Base-by-base conservation (phyloP, 1,284 basidiomycete species). In the Fomitopsis palustris region DNA sequence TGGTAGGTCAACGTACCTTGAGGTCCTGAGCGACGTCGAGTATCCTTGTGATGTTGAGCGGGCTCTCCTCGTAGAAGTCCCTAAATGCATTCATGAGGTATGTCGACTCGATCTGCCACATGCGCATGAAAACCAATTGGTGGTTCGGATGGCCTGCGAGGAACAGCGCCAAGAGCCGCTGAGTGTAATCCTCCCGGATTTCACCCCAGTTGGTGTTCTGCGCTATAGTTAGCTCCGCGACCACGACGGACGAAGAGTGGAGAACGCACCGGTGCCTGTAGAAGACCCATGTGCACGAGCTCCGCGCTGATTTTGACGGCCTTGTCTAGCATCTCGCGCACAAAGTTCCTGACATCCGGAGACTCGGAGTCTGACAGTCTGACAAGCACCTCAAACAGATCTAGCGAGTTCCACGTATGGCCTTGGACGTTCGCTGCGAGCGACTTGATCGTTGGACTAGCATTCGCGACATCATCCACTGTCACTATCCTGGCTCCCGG, bases 1-100 rank as follows among this genome's bases (percentile, higher is more conserved):
- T 38, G 31, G 25, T 25, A 37, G 25, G 16, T 23, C 43, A 27
- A 70, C 81, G 65, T 70, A 92, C 93, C 78, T 96, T 95, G 61
- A 98, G 82, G 68, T 98, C 96, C 72, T 96, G 92, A 2, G 94
- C 95, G 39, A 99, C 92, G 70, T 99, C 97, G 54, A 98, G 78
- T 53, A 99, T 95, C 49, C 95, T 85, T 25, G 92, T 95, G 59
- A 99, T 92, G 70, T 98, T 98, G 66, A 95, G 83, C 58, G 94
- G 93, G 67, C 89, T 95, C 70, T 96, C 95, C 54, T 88, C 83
- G 74, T 98, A 98, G 70, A 95, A 96, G 67, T 94, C 92, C 53
- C 89, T 85, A 73, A 99, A 90, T 2, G 93, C 92, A 58, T 89
- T 85, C 8, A 94, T 88, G 53, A 98, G 83, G 70, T 95, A 92